Percentiles rank a stretch among this genome's conserved stretches.
phyloP scores from a whole-genome alignment of 2,329 filamentous ascomycete genomes.

The Thyridium curvatum region DNA sequence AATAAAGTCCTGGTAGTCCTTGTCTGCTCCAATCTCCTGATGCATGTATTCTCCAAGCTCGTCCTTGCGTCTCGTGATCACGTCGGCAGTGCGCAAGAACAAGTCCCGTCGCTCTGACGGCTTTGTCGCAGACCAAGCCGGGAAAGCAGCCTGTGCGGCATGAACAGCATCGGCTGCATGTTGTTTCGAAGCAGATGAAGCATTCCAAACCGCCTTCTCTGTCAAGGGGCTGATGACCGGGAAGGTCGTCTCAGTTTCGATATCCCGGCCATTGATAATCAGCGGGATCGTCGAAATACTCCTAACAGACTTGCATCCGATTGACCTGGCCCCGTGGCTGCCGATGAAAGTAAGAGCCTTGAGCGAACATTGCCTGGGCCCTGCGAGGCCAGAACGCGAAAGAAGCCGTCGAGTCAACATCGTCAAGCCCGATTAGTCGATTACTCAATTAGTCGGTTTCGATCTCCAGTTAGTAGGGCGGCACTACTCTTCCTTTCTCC shows the following conservation, averaged over 20 bases:
- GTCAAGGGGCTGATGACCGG: conserved; percentile 43
- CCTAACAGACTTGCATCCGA: no score
- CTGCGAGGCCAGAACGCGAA: no score
- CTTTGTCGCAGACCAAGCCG: conserved; percentile 51
- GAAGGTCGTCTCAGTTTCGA: conserved; percentile 35
- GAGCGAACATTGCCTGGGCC: no score
- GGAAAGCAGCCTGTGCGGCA: conserved; percentile 48
- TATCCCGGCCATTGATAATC: conserved; percentile 24
- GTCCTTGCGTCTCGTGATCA: conserved; percentile 40
- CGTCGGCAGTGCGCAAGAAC: conserved; percentile 48
- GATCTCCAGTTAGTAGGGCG: no score
- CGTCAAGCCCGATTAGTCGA: no score
- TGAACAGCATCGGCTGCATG: conserved; percentile 38
- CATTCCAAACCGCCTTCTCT: conserved; percentile 41
- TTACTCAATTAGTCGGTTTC: no score
- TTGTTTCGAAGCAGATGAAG: conserved; percentile 43
- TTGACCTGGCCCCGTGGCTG: no score
- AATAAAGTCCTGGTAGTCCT: conserved; percentile 25
- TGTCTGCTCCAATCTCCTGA: conserved; percentile 13
- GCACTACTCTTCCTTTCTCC: no score
- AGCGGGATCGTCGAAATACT: no score
- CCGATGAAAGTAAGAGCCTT: no score
- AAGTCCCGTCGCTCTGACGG: conserved; percentile 49
- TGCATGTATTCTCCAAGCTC: conserved; percentile 47
- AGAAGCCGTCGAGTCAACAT: no score